Percentiles rank a stretch among this genome's conserved stretches.
phyloP scores from a whole-genome alignment of 768 basidiomycete genomes.

The Rubroboletus pulcherrimus region DNA sequence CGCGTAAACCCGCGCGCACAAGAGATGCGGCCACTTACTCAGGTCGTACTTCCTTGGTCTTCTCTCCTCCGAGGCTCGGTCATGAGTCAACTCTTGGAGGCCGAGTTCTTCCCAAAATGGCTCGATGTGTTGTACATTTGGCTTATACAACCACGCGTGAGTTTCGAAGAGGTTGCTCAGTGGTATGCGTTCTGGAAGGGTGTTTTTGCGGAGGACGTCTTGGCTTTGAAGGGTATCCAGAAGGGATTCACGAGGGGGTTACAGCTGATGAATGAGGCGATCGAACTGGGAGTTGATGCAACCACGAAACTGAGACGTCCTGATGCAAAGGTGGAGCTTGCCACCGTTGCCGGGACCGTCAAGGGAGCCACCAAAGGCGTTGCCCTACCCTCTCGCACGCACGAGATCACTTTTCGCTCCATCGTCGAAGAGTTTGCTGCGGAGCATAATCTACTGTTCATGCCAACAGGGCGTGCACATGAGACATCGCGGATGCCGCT shows the following conservation, averaged over 20 bases:
- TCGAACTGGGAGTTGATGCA: constrained; percentile 79
- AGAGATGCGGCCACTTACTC: constrained; percentile 76
- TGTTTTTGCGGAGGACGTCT: constrained; percentile 68
- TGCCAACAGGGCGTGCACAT: constrained; percentile 84
- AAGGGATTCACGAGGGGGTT: constrained; percentile 85
- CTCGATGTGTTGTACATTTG: constrained; percentile 86
- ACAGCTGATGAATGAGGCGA: constrained; percentile 92
- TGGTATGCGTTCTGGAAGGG: constrained; percentile 94
- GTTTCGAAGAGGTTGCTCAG: constrained; percentile 86
- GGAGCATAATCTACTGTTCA: constrained; percentile 80
- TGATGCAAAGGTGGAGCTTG: constrained; percentile 51
- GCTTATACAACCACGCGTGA: constrained; percentile 86
- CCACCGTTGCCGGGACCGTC: constrained; percentile 30
- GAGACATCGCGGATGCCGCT: constrained; percentile 85
- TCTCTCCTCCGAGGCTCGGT: constrained; percentile 69
- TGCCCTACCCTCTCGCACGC: constrained; percentile 45
- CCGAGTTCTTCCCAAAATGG: constrained; percentile 98
- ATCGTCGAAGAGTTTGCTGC: constrained; percentile 91
- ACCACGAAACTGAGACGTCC: constrained; percentile 64
- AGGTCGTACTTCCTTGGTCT: constrained; percentile 70
- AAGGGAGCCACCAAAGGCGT: constrained; percentile 33
- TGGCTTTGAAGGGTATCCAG: constrained; percentile 58
- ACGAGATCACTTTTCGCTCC: constrained; percentile 89
- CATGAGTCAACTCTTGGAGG: constrained; percentile 79
- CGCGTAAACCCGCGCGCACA: constrained; percentile 88